Conservation (phyloP, 2,329 filamentous ascomycete genomes). For the Calonectria fujianensis region DNA sequence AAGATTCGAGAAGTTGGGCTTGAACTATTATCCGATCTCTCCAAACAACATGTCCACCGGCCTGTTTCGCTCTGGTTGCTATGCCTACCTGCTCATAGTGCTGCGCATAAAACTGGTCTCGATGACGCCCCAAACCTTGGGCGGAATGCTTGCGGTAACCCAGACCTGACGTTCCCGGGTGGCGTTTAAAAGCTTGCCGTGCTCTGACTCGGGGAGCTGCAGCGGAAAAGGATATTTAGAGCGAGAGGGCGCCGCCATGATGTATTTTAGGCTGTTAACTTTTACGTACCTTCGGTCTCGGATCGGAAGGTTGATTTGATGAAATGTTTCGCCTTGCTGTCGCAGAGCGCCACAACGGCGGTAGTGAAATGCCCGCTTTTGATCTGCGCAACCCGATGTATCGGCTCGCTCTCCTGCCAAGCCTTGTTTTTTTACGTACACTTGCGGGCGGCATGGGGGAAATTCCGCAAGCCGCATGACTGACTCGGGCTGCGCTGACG, state of each 20-base stretch:
- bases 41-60: background rate
- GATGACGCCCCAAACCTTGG: background rate
- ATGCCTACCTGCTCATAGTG: background rate
- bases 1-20: background rate
- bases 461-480: constrained; percentile 4
- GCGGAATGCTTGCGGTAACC: background rate
- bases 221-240: background rate
- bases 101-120: background rate
- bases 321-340: background rate
- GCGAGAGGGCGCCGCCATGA: background rate
- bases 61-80: background rate
- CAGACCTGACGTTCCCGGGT: background rate
- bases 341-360: constrained; percentile 5
- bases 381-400: background rate
- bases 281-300: constrained; percentile 1
- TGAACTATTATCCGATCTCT: background rate
- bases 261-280: background rate
- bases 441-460: background rate
- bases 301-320: background rate
- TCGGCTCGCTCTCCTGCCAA: background rate
- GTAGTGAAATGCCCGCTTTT: constrained; percentile 12
- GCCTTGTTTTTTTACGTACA: background rate
- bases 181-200: background rate
- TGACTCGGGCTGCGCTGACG: constrained; percentile 1
- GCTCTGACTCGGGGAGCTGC: background rate